Conservation (phyloP, 495 filamentous ascomycete species). For the Parathielavia hyrcaniae region DNA sequence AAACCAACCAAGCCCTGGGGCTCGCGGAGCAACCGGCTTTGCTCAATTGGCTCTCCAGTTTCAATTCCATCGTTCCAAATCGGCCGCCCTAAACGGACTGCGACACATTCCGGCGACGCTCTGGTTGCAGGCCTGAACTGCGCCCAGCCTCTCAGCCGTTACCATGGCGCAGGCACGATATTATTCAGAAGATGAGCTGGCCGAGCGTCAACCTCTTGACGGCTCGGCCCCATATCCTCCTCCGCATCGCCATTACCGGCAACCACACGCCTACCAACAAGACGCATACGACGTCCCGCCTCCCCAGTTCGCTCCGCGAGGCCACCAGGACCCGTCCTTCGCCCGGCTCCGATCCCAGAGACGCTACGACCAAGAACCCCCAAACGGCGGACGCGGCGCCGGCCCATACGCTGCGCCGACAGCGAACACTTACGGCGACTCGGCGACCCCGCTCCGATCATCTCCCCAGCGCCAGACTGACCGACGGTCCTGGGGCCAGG, state of each 20-base stretch:
- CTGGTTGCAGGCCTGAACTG: conserved; percentile 9
- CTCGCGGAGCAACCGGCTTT: neutral
- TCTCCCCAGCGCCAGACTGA: conserved; percentile 28
- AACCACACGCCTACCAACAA: conserved; percentile 21
- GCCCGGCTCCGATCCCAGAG: conserved; percentile 36
- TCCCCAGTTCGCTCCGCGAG: conserved; percentile 28
- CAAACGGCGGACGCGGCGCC: conserved; percentile 9
- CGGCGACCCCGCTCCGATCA: conserved; percentile 21
- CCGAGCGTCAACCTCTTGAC: conserved; percentile 38
- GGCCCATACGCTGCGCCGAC: conserved; percentile 19
- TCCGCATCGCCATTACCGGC: conserved; percentile 21
- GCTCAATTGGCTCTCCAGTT: conserved; percentile 7
- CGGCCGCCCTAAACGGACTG: neutral
- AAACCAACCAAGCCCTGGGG: conserved; percentile 1
- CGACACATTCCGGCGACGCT: conserved; percentile 14
- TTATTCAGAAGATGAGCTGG: conserved; percentile 34
- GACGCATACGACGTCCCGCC: conserved; percentile 24
- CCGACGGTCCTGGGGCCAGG: conserved; percentile 29
- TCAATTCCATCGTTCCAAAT: too few relatives aligned
- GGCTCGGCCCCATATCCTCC: conserved; percentile 11
- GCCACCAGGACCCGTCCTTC: conserved; percentile 43
- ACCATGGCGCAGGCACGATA: conserved; percentile 28
- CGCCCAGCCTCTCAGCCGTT: conserved; percentile 8
- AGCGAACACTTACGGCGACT: conserved; percentile 15
- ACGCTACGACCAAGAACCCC: conserved; percentile 31